Evolutionary conservation across 2,329 filamentous ascomycete genomes (phyloP).

Genomic region (Hymenoscyphus infarciens): DNA sequence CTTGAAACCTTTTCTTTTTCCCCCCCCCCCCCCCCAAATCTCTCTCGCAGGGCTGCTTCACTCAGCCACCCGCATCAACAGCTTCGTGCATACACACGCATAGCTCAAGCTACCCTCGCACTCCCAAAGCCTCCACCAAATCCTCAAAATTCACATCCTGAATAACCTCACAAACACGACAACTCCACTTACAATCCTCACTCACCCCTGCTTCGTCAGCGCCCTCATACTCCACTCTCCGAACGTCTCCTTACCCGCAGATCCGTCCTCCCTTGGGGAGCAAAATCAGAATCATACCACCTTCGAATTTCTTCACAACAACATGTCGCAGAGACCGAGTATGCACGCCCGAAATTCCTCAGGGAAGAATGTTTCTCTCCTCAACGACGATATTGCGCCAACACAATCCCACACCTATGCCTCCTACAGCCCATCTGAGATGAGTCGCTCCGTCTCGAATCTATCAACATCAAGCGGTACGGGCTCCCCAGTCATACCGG

Average conservation of each 20-base stretch:
- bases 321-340: constrained; percentile 28
- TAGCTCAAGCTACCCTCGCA: neutral
- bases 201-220: neutral
- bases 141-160: neutral
- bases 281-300: neutral
- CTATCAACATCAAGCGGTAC: constrained; percentile 40
- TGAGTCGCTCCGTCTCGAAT: constrained; percentile 29
- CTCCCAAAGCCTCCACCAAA: neutral
- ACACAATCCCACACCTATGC: constrained; percentile 17
- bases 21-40: neutral
- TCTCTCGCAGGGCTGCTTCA: neutral
- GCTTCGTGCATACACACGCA: neutral
- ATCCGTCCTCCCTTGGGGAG: constrained; percentile 2
- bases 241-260: neutral
- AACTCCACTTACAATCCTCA: neutral
- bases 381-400: constrained; percentile 51
- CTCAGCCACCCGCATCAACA: constrained; percentile 2
- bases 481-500: constrained; percentile 42
- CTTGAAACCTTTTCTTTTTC: neutral
- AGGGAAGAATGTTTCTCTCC: constrained; percentile 55
- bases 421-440: constrained; percentile 14
- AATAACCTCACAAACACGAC: neutral
- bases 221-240: neutral
- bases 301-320: neutral
- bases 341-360: constrained; percentile 56